Base-by-base conservation (phyloP, 768 basidiomycete genomes). In the Kwoniella bestiolae region DNA sequence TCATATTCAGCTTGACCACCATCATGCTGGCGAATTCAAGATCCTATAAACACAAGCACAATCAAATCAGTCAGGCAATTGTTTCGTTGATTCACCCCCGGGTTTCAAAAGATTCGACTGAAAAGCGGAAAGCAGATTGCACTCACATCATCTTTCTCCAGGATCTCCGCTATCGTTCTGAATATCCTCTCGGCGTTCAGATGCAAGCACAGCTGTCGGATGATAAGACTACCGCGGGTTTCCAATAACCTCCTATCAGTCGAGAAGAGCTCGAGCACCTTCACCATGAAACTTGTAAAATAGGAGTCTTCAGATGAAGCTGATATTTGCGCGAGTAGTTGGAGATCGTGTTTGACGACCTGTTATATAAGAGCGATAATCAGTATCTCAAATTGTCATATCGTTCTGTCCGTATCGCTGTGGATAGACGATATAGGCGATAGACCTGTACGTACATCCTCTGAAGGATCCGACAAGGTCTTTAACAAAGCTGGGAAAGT, bases 11-110 rank as follows among this genome's bases (percentile, higher is more conserved):
- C 82, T 98, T 97, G 83, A 96, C 93, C 16, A 99, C 93, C 80
- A 99, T 98, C 67, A 91, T 90, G 73, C 94, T 92, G 1, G 95
- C 94, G 80, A 98, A 98, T 79, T 98, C 96, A 45, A 98, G 86
- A 79, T 99, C 96, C 92, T 95, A 65, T 38, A 5, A 34, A 25
- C 32, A 32, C 3, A 5, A 29, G 8, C 16, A 44, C 25, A 51
- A 61, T 51, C 26, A 55, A 16, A 29, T 60, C 57, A 29, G 70
- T 41, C n/a, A n/a, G n/a, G n/a, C n/a, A n/a, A n/a, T n/a, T n/a
- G n/a, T n/a, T n/a, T n/a, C n/a, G n/a, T n/a, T n/a, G n/a, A n/a
- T n/a, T n/a, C n/a, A n/a, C n/a, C n/a, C n/a, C n/a, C n/a, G n/a
- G n/a, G n/a, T n/a, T n/a, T n/a, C n/a, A n/a, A n/a, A n/a, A n/a